phyloP scores from a whole-genome alignment of 2,329 filamentous ascomycete species.

The Lizonia empirigonia region DNA sequence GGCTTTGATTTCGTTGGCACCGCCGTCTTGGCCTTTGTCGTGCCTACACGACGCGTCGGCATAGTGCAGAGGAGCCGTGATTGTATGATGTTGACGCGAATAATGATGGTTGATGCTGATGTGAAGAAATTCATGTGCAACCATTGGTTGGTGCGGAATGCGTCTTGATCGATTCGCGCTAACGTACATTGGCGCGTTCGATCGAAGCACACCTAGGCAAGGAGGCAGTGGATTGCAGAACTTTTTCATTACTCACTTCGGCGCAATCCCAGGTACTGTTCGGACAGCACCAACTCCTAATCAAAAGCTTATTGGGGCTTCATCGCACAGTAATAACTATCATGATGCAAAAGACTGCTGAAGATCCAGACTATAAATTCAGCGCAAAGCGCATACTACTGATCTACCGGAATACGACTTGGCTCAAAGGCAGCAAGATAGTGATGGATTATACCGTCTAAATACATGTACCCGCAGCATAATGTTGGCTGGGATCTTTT shows the following conservation, averaged over 20 bases:
- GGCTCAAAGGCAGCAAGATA: not conserved
- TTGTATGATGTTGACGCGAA: not conserved
- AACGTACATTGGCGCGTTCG: not conserved
- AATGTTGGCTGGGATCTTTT: constrained; percentile 3
- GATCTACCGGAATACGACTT: not conserved
- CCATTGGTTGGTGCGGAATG: constrained; percentile 11
- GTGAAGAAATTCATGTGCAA: constrained; percentile 2
- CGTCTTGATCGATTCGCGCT: constrained; percentile 13
- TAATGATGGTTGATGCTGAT: constrained; percentile 5
- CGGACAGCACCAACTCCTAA: too few species aligned
- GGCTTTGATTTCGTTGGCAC: constrained; percentile 1
- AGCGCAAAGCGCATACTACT: not conserved
- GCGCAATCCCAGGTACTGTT: too few species aligned
- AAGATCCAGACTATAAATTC: not conserved
- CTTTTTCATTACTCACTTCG: too few species aligned
- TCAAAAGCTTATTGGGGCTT: not conserved
- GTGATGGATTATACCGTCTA: not conserved
- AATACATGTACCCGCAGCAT: not conserved
- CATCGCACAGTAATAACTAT: not conserved
- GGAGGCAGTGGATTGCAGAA: too few species aligned
- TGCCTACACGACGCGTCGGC: constrained; percentile 21
- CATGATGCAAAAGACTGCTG: not conserved
- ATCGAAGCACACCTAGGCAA: too few species aligned
- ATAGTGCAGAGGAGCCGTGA: constrained; percentile 9
- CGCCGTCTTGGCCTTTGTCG: not conserved